Evolutionary conservation across 495 filamentous ascomycete species (phyloP), one percentile per base, ranked within the genome.

Genomic region (Elasticomyces elasticus): DNA sequence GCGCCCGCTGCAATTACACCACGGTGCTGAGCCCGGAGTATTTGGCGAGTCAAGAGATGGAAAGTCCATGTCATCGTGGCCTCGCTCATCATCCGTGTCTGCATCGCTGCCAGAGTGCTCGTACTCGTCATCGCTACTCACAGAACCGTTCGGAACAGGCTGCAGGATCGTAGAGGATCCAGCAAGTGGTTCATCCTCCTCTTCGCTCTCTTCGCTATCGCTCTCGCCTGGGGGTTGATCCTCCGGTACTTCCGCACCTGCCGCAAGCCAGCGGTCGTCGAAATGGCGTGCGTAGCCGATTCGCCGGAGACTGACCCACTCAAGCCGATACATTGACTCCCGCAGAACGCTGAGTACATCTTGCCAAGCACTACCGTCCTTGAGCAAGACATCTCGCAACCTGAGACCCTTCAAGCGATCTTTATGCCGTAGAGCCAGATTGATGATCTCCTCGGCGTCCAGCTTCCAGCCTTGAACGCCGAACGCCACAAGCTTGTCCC

Each of bases 391-490:
- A 35, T 78, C 74, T 42, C 72, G 70, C 5, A 86, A 63, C 5
- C 81, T 71, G 5, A 87, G 61, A 9, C 79, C 79, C 44, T 72
- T 73, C 2, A 87, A 69, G 17, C 70, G 74, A 10, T 69, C 69
- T 19, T 73, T 66, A 56, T 86, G 81, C 10, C 81, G 75, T 28
- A 75, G 69, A 7, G 76, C 68, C 0, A 87, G 63, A 1, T 64
- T 59, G 45, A 82, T 77, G 15, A 86, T 76, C 61, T 86, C 84
- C 0, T 76, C 67, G 0, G 77, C 74, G 26, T 74, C 54, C 4
- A 87, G 65, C 23, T 72, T 70, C 84, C 84, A 86, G 25, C 74
- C 73, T 60, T 83, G 77, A 30, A 87, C 74, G 19, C 82, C 81
- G 44, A 87, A 75, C 1, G 79, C 79, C 30, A 77, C 71, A 0